Percentiles rank a stretch among this genome's conserved stretches.
phyloP scores from a whole-genome alignment of 768 basidiomycete genomes.

The Collybiopsis confluens region DNA sequence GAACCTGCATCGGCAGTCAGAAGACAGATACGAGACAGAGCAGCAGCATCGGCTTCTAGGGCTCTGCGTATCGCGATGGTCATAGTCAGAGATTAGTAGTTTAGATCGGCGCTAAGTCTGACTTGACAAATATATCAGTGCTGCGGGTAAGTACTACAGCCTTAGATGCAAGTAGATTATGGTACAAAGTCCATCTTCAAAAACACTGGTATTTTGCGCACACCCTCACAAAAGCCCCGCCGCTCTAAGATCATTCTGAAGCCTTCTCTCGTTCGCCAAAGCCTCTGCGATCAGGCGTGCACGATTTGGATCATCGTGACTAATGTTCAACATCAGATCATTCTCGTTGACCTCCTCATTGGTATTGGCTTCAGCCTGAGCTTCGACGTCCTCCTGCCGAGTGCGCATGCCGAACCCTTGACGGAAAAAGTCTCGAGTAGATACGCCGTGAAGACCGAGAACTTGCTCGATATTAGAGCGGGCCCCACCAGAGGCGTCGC shows the following conservation, averaged over 20 bases:
- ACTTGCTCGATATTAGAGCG: conserved; percentile 28
- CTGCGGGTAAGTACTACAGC: too few relatives aligned
- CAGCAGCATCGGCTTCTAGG: conserved; percentile 45
- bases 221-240: conserved; percentile 55
- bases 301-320: conserved; percentile 37
- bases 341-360: conserved; percentile 21
- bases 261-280: conserved; percentile 48
- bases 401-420: conserved; percentile 40
- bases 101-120: background rate
- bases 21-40: conserved; percentile 70
- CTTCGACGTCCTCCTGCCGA: conserved; percentile 16
- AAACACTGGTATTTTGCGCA: background rate
- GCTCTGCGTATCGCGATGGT: conserved; percentile 52
- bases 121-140: too few relatives aligned
- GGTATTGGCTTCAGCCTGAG: conserved; percentile 25
- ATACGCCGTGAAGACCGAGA: conserved; percentile 35
- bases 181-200: too few relatives aligned
- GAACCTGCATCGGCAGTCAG: conserved; percentile 68
- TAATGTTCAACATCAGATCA: conserved; percentile 32
- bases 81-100: conserved; percentile 21
- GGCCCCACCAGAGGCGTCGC: conserved; percentile 15
- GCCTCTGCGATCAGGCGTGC: conserved; percentile 40
- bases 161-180: too few relatives aligned
- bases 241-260: conserved; percentile 56
- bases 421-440: conserved; percentile 38